These are phyloP conservation scores for Perilla frutescens DNA, from an alignment of 257 asterid species.

Conservation along the genomic window DNA sequence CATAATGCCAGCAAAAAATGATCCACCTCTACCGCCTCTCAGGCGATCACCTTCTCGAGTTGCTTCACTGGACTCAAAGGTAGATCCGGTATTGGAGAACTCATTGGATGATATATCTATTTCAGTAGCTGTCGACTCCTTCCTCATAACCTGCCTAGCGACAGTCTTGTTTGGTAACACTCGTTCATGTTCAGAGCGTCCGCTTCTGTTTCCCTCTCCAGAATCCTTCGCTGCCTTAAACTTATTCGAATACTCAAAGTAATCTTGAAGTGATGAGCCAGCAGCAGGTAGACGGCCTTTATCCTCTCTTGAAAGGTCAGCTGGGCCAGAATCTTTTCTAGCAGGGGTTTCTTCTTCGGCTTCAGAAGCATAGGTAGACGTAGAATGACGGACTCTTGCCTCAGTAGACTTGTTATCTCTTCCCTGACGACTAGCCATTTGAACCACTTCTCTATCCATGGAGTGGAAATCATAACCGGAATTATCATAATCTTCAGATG, in stretches of 20 bases:
- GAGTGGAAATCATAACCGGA: slow-evolving; percentile 65
- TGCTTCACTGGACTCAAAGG: slow-evolving; percentile 70
- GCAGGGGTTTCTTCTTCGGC: slow-evolving; percentile 48
- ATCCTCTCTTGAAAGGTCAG: slow-evolving; percentile 43
- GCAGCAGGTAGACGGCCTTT: slow-evolving; percentile 52
- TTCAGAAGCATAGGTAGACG: slow-evolving; percentile 50
- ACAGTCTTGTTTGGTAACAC: slow-evolving; percentile 39
- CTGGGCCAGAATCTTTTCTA: slow-evolving; percentile 39
- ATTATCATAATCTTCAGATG: slow-evolving; percentile 67
- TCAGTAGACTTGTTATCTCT: slow-evolving; percentile 43
- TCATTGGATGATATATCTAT: slow-evolving; percentile 81
- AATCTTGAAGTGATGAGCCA: slow-evolving; percentile 70
- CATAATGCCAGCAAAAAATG: slow-evolving; percentile 60
- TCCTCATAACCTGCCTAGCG: slow-evolving; percentile 43
- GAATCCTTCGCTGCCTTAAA: slow-evolving; percentile 38
- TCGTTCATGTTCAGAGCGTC: slow-evolving; percentile 48
- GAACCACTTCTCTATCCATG: slow-evolving; percentile 56
- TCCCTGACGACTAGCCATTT: slow-evolving; percentile 39
- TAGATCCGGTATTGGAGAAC: slow-evolving; percentile 72
- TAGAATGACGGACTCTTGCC: slow-evolving; percentile 47
- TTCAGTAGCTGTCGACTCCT: slow-evolving; percentile 70
- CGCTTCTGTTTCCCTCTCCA: slow-evolving; percentile 58
- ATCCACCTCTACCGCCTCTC: slow-evolving; percentile 49
- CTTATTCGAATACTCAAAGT: slow-evolving; percentile 70
- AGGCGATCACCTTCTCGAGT: slow-evolving; percentile 52